Evolutionary conservation across 768 basidiomycete genomes (phyloP).

Genomic region (Pleurotus eryngii): DNA sequence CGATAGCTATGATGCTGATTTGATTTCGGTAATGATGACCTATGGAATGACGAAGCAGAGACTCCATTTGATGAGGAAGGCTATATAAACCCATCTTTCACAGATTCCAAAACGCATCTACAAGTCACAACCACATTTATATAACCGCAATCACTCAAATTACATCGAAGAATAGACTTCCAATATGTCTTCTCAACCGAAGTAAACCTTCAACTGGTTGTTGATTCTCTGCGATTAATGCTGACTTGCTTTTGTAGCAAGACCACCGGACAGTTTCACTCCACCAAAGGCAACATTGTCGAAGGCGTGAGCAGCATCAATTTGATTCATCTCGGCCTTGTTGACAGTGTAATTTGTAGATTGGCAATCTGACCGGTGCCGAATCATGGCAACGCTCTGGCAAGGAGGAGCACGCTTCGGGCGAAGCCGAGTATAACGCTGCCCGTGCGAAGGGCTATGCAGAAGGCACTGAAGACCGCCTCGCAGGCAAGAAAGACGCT

Average conservation of each 20-base stretch:
- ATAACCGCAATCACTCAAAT: too few relatives aligned
- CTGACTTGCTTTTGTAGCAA: slow-evolving; percentile 24
- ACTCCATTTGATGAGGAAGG: too few relatives aligned
- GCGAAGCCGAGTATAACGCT: slow-evolving; percentile 30
- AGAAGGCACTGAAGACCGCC: slow-evolving; percentile 29
- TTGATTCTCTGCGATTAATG: too few relatives aligned
- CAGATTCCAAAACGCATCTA: too few relatives aligned
- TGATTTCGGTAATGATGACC: too few relatives aligned
- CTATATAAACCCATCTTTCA: too few relatives aligned
- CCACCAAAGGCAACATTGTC: slow-evolving; percentile 36
- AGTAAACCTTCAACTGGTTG: too few relatives aligned
- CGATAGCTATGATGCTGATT: too few relatives aligned
- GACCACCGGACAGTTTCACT: slow-evolving; percentile 40
- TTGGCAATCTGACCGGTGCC: slow-evolving; percentile 32
- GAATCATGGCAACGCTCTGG: slow-evolving; percentile 28
- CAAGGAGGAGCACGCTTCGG: slow-evolving; percentile 29
- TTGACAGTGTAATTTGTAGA: not conserved
- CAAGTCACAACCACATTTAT: too few relatives aligned
- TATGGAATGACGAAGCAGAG: too few relatives aligned
- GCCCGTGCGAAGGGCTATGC: slow-evolving; percentile 32
- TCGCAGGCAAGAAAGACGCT: slow-evolving; percentile 49
- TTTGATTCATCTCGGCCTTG: not conserved
- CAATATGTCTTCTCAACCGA: too few relatives aligned
- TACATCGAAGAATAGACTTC: too few relatives aligned
- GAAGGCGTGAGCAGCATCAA: slow-evolving; percentile 16